These are phyloP conservation scores for Candida tibetensis DNA, from an alignment of 805 yeast genomes.

Conservation along the genomic window DNA sequence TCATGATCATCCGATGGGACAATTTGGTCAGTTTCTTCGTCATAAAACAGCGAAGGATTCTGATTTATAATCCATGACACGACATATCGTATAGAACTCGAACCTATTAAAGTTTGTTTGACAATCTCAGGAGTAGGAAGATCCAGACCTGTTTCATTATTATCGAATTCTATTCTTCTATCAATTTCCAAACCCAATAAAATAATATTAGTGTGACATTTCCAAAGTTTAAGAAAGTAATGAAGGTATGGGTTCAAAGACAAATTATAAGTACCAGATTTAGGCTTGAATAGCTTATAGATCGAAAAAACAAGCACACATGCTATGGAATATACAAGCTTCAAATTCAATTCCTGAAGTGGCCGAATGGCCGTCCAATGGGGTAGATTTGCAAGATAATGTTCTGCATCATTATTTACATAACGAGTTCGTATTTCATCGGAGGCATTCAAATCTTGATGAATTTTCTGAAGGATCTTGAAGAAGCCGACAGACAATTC, in stretches of 20 bases:
- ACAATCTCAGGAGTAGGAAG: conserved; percentile 33
- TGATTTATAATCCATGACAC: conserved; percentile 60
- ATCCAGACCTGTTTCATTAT: conserved; percentile 21
- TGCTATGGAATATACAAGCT: conserved; percentile 28
- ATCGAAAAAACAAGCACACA: conserved; percentile 33
- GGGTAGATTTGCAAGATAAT: conserved; percentile 21
- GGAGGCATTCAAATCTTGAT: conserved; percentile 35
- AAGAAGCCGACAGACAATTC: conserved; percentile 35
- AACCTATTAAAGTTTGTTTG: conserved; percentile 49
- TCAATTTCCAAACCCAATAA: conserved; percentile 56
- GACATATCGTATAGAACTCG: conserved; percentile 60
- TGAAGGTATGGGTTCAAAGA: conserved; percentile 62
- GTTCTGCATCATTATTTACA: conserved; percentile 37
- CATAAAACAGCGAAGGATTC: conserved; percentile 24
- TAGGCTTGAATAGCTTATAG: conserved; percentile 30
- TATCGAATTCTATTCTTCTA: conserved; percentile 31
- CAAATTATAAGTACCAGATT: conserved; percentile 29
- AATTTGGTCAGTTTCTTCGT: conserved; percentile 11
- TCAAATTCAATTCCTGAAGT: conserved; percentile 18
- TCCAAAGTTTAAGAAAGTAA: conserved; percentile 61
- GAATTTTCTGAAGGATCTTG: conserved; percentile 35
- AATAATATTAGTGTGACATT: conserved; percentile 58
- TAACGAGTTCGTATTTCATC: conserved; percentile 42
- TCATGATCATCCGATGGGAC: conserved; percentile 42
- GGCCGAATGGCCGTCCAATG: conserved; percentile 27